These are phyloP conservation scores for Leptodontidium sp. DNA, from an alignment of 2,329 filamentous ascomycete genomes.

Conservation along the genomic window DNA sequence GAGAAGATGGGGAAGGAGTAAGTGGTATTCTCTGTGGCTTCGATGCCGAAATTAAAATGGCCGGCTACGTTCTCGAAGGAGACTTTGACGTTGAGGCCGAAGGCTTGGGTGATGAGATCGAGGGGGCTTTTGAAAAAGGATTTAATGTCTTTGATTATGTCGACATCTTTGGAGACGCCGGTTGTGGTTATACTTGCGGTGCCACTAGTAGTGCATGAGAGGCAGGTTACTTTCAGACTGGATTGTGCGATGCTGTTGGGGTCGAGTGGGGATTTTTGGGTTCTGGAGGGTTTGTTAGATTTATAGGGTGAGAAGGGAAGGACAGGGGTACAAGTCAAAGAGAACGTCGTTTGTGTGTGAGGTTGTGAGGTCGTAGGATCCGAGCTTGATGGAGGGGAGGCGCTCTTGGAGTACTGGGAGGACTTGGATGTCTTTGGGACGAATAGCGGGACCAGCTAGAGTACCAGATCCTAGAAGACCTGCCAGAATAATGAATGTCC, in stretches of 20 bases:
- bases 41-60: conserved; percentile 37
- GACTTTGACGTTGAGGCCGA: conserved; percentile 36
- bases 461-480: not conserved
- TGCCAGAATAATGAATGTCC: not conserved
- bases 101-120: conserved; percentile 29
- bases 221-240: not conserved
- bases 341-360: conserved; percentile 32
- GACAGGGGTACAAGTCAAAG: conserved; percentile 29
- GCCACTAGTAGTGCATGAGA: not conserved
- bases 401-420: not conserved
- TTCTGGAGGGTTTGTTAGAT: not conserved
- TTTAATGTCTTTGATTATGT: not conserved
- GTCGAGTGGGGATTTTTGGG: not conserved
- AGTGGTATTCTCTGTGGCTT: conserved; percentile 29
- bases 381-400: conserved; percentile 21
- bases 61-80: conserved; percentile 36
- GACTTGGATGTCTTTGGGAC: not conserved
- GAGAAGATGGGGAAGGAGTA: conserved; percentile 37
- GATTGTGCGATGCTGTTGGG: not conserved
- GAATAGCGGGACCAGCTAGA: not conserved
- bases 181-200: not conserved
- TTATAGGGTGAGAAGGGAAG: not conserved
- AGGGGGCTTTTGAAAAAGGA: conserved; percentile 24
- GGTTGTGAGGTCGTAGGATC: conserved; percentile 26
- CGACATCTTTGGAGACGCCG: not conserved